Percentiles rank a stretch among this genome's conserved stretches.
Conservation (phyloP, 352 stramenopile genomes). For the Discostella stelligera region DNA sequence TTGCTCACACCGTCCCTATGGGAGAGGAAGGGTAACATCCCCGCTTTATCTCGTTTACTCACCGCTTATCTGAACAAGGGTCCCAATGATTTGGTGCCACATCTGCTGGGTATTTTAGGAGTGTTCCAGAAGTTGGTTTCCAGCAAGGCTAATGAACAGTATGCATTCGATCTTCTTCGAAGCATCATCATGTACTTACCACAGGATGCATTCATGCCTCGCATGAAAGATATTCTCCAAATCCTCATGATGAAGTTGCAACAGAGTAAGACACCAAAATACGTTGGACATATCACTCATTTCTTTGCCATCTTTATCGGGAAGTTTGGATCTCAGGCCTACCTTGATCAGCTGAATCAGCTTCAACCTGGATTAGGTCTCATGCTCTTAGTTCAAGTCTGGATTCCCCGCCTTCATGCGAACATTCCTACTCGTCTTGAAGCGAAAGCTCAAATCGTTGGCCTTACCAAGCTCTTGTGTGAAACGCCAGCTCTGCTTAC, state of each 20-base stretch:
- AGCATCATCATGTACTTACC: slow-evolving; percentile 89
- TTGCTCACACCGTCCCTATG: slow-evolving; percentile 92
- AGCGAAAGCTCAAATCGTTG: slow-evolving; percentile 86
- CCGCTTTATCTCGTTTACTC: slow-evolving; percentile 95
- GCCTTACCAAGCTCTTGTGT: slow-evolving; percentile 89
- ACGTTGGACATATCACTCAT: slow-evolving; percentile 85
- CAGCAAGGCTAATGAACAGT: slow-evolving; percentile 89
- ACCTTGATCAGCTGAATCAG: slow-evolving; percentile 85
- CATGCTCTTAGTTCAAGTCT: slow-evolving; percentile 66
- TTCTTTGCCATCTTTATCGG: slow-evolving; percentile 90
- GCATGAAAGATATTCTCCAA: slow-evolving; percentile 90
- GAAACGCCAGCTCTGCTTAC: slow-evolving; percentile 85
- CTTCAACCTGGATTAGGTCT: slow-evolving; percentile 86
- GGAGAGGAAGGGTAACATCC: slow-evolving; percentile 95
- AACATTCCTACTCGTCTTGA: slow-evolving; percentile 42
- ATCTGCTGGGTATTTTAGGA: slow-evolving; percentile 73
- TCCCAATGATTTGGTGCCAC: slow-evolving; percentile 86
- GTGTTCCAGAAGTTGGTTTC: slow-evolving; percentile 99
- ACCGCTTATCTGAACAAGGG: slow-evolving; percentile 93
- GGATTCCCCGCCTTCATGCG: slow-evolving; percentile 56
- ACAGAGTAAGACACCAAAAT: slow-evolving; percentile 87
- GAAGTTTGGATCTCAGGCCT: slow-evolving; percentile 85
- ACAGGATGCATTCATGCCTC: slow-evolving; percentile 73
- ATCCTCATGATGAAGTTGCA: slow-evolving; percentile 93
- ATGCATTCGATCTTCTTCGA: slow-evolving; percentile 91